phyloP scores from a whole-genome alignment of 345 rosid species.

The Corchorus olitorius region DNA sequence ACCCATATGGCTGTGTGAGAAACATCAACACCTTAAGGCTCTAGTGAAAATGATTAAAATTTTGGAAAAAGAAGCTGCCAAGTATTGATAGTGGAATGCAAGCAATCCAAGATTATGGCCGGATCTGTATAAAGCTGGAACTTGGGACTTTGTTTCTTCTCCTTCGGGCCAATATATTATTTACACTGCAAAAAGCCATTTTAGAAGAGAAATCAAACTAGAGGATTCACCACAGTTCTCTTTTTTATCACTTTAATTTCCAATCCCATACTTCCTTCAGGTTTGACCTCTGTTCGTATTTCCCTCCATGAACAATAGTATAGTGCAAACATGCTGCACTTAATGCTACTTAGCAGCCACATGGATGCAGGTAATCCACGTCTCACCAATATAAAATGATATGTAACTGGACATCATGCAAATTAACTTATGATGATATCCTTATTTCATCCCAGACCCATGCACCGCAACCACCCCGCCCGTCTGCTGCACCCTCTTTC shows the following conservation, averaged over 20 bases:
- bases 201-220: background rate
- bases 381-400: background rate
- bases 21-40: background rate
- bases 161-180: background rate
- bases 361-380: background rate
- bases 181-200: background rate
- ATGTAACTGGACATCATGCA: too few relatives aligned
- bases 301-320: background rate
- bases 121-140: background rate
- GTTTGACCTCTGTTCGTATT: background rate
- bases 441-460: background rate
- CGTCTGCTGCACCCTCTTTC: too few relatives aligned
- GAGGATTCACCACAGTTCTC: background rate
- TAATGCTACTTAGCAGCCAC: background rate
- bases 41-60: background rate
- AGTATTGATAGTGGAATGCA: background rate
- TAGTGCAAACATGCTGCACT: background rate
- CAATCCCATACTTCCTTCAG: background rate
- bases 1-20: too few relatives aligned
- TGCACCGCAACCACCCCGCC: too few relatives aligned
- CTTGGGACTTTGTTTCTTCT: background rate
- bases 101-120: background rate
- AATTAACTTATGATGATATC: background rate
- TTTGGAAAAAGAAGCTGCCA: background rate
- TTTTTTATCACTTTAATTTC: conserved; percentile 9